phyloP scores from a whole-genome alignment of 2,329 filamentous ascomycete species.

The Aspergillus sp. region DNA sequence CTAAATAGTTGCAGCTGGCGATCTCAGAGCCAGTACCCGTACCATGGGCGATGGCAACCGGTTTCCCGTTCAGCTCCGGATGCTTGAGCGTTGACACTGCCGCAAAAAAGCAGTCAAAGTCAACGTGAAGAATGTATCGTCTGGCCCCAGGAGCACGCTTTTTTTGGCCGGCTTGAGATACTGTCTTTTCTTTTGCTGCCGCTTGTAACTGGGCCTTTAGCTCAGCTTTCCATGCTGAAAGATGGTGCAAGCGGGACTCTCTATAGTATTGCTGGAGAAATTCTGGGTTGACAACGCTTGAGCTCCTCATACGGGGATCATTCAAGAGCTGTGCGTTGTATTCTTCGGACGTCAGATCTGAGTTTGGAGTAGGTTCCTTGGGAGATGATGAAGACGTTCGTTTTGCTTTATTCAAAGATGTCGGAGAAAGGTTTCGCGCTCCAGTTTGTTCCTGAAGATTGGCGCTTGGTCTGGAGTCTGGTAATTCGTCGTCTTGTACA shows the following conservation, averaged over 20 bases:
- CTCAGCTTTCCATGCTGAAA: slow-evolving; percentile 95
- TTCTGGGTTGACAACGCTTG: slow-evolving; percentile 84
- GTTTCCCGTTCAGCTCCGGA: slow-evolving; percentile 69
- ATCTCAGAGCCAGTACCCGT: slow-evolving; percentile 84
- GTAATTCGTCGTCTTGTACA: background rate
- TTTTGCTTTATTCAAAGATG: background rate
- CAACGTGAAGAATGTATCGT: slow-evolving; percentile 86
- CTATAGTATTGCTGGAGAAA: slow-evolving; percentile 94
- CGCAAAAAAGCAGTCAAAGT: slow-evolving; percentile 98
- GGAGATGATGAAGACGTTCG: slow-evolving; percentile 12
- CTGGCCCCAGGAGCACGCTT: slow-evolving; percentile 58
- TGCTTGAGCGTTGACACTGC: slow-evolving; percentile 77
- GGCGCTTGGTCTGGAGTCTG: background rate
- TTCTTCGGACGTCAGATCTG: slow-evolving; percentile 72
- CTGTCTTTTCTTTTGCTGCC: slow-evolving; percentile 62
- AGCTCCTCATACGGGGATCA: slow-evolving; percentile 79
- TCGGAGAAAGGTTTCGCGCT: background rate
- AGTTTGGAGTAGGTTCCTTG: slow-evolving; percentile 20
- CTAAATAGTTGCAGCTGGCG: slow-evolving; percentile 93
- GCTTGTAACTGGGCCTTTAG: slow-evolving; percentile 83
- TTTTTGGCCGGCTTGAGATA: slow-evolving; percentile 40
- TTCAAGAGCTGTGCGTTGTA: slow-evolving; percentile 80
- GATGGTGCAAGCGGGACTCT: slow-evolving; percentile 87
- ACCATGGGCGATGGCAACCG: slow-evolving; percentile 83
- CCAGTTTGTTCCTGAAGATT: background rate